Evolutionary conservation across 805 yeast genomes (phyloP).

Genomic region (Pichia thaimueangensis): DNA sequence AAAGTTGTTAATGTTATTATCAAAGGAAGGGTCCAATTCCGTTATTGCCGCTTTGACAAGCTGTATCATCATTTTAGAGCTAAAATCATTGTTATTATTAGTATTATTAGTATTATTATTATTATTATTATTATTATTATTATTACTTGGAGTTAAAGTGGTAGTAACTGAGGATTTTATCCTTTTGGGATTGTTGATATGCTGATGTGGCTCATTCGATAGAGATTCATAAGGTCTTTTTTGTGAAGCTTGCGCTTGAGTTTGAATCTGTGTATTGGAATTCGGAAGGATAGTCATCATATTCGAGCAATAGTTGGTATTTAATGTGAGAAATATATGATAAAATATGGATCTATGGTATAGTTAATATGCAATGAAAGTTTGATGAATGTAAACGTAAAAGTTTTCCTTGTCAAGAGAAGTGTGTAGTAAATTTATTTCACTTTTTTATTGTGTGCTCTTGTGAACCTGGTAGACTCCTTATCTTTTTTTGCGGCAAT

Average conservation of each 20-base stretch:
- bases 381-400: too few species aligned
- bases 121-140: background rate
- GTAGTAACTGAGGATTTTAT: background rate
- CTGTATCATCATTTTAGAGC: constrained; percentile 15
- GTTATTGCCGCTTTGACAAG: constrained; percentile 64
- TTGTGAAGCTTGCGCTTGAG: background rate
- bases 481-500: too few species aligned
- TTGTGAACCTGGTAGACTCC: too few species aligned
- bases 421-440: too few species aligned
- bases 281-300: constrained; percentile 8
- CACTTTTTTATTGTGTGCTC: too few species aligned
- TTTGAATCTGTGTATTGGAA: background rate
- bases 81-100: constrained; percentile 1
- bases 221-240: constrained; percentile 2
- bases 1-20: constrained; percentile 18
- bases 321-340: too few species aligned
- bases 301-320: background rate
- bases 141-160: background rate
- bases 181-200: background rate
- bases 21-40: constrained; percentile 53
- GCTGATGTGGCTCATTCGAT: background rate
- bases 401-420: too few species aligned
- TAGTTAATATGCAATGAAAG: too few species aligned
- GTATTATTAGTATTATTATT: background rate
- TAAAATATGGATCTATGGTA: too few species aligned